A percentile compares a stretch with the other conserved stretches of the same genome.
Conservation (phyloP, 805 yeast species). For the Pichia pseudocactophila region DNA sequence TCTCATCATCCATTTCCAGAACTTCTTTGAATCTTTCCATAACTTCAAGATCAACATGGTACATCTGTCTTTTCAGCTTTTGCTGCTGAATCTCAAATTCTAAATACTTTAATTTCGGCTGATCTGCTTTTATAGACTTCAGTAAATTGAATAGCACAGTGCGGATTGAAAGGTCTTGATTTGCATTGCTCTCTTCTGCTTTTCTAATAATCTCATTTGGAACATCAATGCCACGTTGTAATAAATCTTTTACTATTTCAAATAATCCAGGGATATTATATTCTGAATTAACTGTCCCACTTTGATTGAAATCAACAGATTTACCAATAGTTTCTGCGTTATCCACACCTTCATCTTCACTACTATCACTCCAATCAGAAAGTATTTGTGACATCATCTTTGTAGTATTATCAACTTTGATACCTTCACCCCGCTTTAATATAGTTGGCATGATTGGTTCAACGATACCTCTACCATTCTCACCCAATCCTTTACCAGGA, state of each 20-base stretch:
- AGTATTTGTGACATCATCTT: slow-evolving; percentile 9
- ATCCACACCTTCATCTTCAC: slow-evolving; percentile 22
- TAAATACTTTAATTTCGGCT: slow-evolving; percentile 11
- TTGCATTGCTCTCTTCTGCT: slow-evolving; percentile 17
- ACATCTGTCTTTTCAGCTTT: background rate
- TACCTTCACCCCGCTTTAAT: slow-evolving; percentile 62
- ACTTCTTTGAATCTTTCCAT: slow-evolving; percentile 6
- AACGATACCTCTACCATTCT: slow-evolving; percentile 57
- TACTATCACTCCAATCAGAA: slow-evolving; percentile 11
- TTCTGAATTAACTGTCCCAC: slow-evolving; percentile 7
- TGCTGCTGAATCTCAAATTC: slow-evolving; percentile 13
- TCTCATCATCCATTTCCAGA: slow-evolving; percentile 2
- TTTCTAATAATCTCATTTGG: slow-evolving; percentile 30
- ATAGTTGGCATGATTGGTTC: slow-evolving; percentile 69
- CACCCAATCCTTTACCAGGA: slow-evolving; percentile 81
- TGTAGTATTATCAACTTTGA: slow-evolving; percentile 51
- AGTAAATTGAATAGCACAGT: slow-evolving; percentile 14
- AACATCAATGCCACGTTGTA: slow-evolving; percentile 27
- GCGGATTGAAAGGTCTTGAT: slow-evolving; percentile 13
- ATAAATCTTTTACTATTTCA: slow-evolving; percentile 30
- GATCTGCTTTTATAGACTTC: slow-evolving; percentile 5
- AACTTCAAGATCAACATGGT: slow-evolving; percentile 1
- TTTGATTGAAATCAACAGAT: slow-evolving; percentile 10
- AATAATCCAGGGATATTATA: slow-evolving; percentile 26
- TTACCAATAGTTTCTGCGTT: slow-evolving; percentile 14